A percentile compares a stretch with the other conserved stretches of the same genome.
phyloP scores from a whole-genome alignment of 1,284 basidiomycete genomes.

The Puccinia hordei region DNA sequence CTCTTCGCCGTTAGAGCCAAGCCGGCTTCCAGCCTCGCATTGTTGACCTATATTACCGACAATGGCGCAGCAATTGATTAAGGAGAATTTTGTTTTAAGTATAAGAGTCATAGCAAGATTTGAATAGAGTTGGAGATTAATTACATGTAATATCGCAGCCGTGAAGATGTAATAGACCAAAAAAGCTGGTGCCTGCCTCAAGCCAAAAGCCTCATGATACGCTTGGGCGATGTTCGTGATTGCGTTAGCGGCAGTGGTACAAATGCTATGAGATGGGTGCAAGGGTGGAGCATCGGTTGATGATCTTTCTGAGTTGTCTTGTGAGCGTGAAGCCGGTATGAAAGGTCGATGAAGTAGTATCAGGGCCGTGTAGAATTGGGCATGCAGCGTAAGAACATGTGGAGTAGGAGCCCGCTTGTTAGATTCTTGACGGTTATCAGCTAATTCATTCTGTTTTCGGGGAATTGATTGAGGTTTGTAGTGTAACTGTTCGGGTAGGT shows the following conservation, averaged over 20 bases:
- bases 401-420: constrained; percentile 62
- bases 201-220: constrained; percentile 62
- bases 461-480: constrained; percentile 55
- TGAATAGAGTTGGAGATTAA: not conserved
- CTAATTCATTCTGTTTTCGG: constrained; percentile 52
- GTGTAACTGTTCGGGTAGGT: constrained; percentile 71
- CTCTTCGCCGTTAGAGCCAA: constrained; percentile 57
- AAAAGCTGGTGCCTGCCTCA: constrained; percentile 71
- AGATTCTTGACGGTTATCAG: not conserved
- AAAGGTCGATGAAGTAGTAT: constrained; percentile 76
- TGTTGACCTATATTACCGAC: constrained; percentile 54
- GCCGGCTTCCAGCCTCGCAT: constrained; percentile 57
- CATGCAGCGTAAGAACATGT: constrained; percentile 74
- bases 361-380: constrained; percentile 82
- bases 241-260: constrained; percentile 73
- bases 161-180: constrained; percentile 79
- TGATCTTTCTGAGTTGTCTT: constrained; percentile 33
- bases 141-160: constrained; percentile 74
- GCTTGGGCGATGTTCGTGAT: constrained; percentile 71
- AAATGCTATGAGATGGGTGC: constrained; percentile 72
- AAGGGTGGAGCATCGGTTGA: constrained; percentile 64
- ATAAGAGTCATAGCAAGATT: not conserved
- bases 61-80: not conserved
- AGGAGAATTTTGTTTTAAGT: not conserved
- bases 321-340: constrained; percentile 28